Percentiles rank a stretch among this genome's conserved stretches.
These are phyloP conservation scores for Phaeomoniella chlamydospora DNA, from an alignment of 2,329 filamentous ascomycete species.

Conservation along the genomic window DNA sequence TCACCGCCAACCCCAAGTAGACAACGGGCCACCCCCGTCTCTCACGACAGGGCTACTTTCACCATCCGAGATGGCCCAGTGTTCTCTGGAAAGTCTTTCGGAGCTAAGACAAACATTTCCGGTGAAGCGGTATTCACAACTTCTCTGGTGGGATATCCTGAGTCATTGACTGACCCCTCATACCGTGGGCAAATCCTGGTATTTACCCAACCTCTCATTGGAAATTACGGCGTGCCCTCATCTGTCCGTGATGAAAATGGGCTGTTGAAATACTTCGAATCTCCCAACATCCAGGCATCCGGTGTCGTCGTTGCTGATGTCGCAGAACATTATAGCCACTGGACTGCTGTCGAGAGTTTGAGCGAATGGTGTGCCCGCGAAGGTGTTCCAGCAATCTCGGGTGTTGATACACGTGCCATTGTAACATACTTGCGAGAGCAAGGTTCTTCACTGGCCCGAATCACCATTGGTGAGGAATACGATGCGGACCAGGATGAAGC, in stretches of 20 bases:
- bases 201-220: constrained; percentile 94
- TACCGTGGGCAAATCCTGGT: constrained; percentile 80
- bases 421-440: constrained; percentile 93
- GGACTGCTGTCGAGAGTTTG: constrained; percentile 93
- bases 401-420: constrained; percentile 91
- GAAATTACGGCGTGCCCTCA: constrained; percentile 95
- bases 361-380: constrained; percentile 91
- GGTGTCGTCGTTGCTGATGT: constrained; percentile 94
- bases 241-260: constrained; percentile 72
- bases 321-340: constrained; percentile 88
- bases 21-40: constrained; percentile 50
- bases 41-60: constrained; percentile 72
- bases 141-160: constrained; percentile 91
- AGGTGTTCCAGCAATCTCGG: constrained; percentile 89
- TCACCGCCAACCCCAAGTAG: constrained; percentile 43
- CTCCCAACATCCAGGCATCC: constrained; percentile 89
- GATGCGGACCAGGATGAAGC: constrained; percentile 96
- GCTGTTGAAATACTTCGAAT: constrained; percentile 95
- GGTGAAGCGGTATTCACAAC: constrained; percentile 98
- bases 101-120: constrained; percentile 90
- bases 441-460: constrained; percentile 87
- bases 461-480: constrained; percentile 93
- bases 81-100: constrained; percentile 92
- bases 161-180: constrained; percentile 61
- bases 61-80: constrained; percentile 93